These are phyloP conservation scores for Alternaria conjuncta DNA, from an alignment of 2,329 filamentous ascomycete species.

Conservation along the genomic window DNA sequence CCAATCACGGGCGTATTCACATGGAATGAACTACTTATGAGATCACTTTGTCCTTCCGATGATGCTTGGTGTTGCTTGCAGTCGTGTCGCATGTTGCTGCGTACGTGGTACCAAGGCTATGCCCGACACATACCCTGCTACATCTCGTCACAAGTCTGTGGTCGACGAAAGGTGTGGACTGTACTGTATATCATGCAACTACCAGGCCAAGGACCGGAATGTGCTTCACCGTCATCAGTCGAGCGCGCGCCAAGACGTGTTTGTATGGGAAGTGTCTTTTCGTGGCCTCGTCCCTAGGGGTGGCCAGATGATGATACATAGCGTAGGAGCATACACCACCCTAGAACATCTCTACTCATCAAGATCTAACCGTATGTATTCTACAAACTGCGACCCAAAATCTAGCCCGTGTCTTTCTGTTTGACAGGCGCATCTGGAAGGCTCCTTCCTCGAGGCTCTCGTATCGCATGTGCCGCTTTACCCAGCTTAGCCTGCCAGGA, in stretches of 20 bases:
- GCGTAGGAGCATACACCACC: background rate
- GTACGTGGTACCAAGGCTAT: no score
- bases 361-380: background rate
- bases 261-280: no score
- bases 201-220: background rate
- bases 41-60: background rate
- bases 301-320: background rate
- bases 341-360: background rate
- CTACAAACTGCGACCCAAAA: background rate
- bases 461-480: background rate
- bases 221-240: background rate
- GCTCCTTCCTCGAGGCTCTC: background rate
- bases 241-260: background rate
- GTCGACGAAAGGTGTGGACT: background rate
- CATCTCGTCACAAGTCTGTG: background rate
- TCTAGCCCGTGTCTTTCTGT: background rate
- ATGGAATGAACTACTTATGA: slow-evolving; percentile 25
- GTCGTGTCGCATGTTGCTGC: background rate
- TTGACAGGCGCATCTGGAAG: background rate
- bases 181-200: background rate
- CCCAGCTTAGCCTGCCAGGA: background rate
- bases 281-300: background rate
- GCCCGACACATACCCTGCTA: no score
- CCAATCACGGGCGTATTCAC: slow-evolving; percentile 17
- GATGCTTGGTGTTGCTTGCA: slow-evolving; percentile 1